Evolutionary conservation across 2,329 filamentous ascomycete genomes (phyloP), one percentile per base, ranked within the genome.

Genomic region (Alternaria viburni): DNA sequence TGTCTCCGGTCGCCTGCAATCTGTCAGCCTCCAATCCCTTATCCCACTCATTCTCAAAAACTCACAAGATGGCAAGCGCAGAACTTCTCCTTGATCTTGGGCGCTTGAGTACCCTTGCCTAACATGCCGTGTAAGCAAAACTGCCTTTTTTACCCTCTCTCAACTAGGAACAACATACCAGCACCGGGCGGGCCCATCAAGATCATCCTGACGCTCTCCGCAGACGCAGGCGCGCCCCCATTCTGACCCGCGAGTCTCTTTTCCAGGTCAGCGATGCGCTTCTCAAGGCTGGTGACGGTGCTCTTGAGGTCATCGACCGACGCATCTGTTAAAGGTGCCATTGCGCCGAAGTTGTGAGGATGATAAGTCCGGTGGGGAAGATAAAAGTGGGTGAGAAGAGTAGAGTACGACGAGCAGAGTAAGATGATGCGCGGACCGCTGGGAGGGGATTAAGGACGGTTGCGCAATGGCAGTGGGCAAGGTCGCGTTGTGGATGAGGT

Each of bases 31-130:
- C 30, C 19, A 23, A 65, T 63, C 36, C 11, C 19, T 28, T 25
- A 41, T 32, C 28, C 10, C 9, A 12, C 9, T 15, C 8, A 17
- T 2, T 32, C 7, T 19, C 3, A 10, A 30, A 25, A 55, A 80
- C 90, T 77, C 89, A 97, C 94, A 85, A 99, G 85, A 83, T 99
- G 96, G 86, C 96, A 99, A 85, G 93, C 93, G 81, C 90, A 93
- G 85, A 94, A 99, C 86, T 93, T 96, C 80, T 98, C 95, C 88
- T 97, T 97, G 84, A 99, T 96, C 83, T 91, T 95, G 70, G 96
- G 96, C 63, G 96, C 96, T 83, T 99, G 96, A 45, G 96, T 99
- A 83, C 96, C 96, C 89, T 99, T 99, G 85, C 96, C 96, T 98
- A 77, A 66, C 54, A 61, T 46, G 36, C 21, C 36, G 30, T 59